Evolutionary conservation across 768 basidiomycete species (phyloP).

Genomic region (Lactifluus rugatus): DNA sequence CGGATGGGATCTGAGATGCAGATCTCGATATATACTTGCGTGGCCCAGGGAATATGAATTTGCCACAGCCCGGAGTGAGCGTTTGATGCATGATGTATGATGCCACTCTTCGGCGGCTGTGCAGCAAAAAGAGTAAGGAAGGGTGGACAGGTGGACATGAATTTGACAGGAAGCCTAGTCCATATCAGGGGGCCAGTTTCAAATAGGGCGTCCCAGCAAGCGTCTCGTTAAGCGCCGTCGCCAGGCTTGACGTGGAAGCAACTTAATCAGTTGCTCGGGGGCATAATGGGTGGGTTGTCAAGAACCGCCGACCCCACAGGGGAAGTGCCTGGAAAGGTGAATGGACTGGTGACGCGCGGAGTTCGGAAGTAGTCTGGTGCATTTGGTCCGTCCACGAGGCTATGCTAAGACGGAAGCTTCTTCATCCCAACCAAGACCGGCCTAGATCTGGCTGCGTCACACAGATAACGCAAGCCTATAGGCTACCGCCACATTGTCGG

Average conservation of each 20-base stretch:
- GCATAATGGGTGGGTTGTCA: slow-evolving; percentile 12
- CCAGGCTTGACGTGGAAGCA: slow-evolving; percentile 18
- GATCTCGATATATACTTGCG: slow-evolving; percentile 13
- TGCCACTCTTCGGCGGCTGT: slow-evolving; percentile 13
- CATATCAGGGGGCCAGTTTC: slow-evolving; percentile 2
- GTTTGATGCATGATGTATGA: slow-evolving; percentile 15
- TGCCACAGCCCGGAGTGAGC: slow-evolving; percentile 3
- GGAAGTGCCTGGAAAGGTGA: slow-evolving; percentile 17
- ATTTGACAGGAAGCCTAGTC: slow-evolving; percentile 12
- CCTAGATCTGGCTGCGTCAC: slow-evolving; percentile 18
- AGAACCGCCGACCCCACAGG: slow-evolving; percentile 20
- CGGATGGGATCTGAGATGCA: slow-evolving; percentile 10
- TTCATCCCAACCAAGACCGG: slow-evolving; percentile 12
- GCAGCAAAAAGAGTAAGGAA: slow-evolving; percentile 6
- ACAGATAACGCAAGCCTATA: slow-evolving; percentile 14
- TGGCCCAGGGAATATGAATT: slow-evolving; percentile 16
- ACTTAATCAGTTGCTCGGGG: slow-evolving; percentile 17
- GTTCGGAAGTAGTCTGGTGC: slow-evolving; percentile 15
- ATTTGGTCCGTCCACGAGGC: slow-evolving; percentile 15
- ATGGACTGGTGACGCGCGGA: slow-evolving; percentile 17
- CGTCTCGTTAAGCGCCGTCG: slow-evolving; percentile 9
- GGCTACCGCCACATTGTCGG: slow-evolving; percentile 11
- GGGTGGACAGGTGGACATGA: slow-evolving; percentile 9
- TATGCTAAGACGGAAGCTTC: slow-evolving; percentile 19
- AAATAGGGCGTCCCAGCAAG: slow-evolving; percentile 3